phyloP scores from a whole-genome alignment of 2,329 filamentous ascomycete species.

The Pseudocercospora crystallina region DNA sequence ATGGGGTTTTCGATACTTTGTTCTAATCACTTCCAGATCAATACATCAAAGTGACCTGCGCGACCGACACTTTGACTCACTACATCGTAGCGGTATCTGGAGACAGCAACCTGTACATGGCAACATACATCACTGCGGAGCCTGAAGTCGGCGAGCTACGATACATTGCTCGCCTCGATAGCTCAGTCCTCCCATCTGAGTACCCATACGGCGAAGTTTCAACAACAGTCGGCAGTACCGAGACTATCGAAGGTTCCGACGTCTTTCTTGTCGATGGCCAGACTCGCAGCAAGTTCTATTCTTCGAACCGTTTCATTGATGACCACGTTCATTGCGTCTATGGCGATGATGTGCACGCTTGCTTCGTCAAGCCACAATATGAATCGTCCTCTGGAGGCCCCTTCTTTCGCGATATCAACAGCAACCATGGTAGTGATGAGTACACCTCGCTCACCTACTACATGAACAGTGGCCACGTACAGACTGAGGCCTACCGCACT shows the following conservation, averaged over 20 bases:
- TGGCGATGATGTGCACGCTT: slow-evolving; percentile 56
- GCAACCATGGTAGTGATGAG: slow-evolving; percentile 58
- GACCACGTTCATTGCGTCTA: slow-evolving; percentile 64
- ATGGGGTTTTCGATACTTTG: not conserved
- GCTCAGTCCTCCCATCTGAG: slow-evolving; percentile 10
- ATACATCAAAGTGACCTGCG: slow-evolving; percentile 19
- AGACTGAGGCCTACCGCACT: slow-evolving; percentile 62
- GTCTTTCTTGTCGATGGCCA: slow-evolving; percentile 59
- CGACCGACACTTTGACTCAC: slow-evolving; percentile 14
- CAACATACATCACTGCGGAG: slow-evolving; percentile 19
- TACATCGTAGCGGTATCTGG: slow-evolving; percentile 16
- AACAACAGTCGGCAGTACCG: slow-evolving; percentile 52
- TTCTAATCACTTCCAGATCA: slow-evolving; percentile 2
- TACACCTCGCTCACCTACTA: slow-evolving; percentile 64
- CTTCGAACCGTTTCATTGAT: slow-evolving; percentile 68
- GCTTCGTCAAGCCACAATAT: slow-evolving; percentile 59
- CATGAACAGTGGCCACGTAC: slow-evolving; percentile 65
- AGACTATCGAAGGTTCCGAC: slow-evolving; percentile 55
- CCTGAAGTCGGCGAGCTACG: slow-evolving; percentile 17
- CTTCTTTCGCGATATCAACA: slow-evolving; percentile 62
- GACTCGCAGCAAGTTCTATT: slow-evolving; percentile 70
- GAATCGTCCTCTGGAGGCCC: slow-evolving; percentile 66
- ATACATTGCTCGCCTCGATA: slow-evolving; percentile 18
- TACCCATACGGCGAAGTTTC: slow-evolving; percentile 31
- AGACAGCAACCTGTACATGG: slow-evolving; percentile 19